Percentiles rank a stretch among this genome's conserved stretches.
Evolutionary conservation across 345 rosid genomes (phyloP).

Genomic region (Aquilaria yunnanensis): DNA sequence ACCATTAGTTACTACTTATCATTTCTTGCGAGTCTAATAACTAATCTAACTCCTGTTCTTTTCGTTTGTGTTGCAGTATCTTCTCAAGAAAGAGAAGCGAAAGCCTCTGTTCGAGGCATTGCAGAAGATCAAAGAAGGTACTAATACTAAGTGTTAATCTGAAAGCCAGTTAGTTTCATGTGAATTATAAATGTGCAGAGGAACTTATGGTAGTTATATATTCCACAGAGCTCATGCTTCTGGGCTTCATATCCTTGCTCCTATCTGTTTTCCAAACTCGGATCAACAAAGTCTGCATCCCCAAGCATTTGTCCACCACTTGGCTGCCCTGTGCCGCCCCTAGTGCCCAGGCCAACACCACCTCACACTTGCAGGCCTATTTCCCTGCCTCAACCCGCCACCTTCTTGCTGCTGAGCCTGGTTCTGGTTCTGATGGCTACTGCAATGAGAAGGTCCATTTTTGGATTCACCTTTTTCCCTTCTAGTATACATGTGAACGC

Average conservation of each 20-base stretch:
- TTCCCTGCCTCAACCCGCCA: constrained; percentile 1
- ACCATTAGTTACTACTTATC: no score
- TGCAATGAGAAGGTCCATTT: constrained; percentile 31
- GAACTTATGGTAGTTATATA: no score
- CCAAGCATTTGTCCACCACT: constrained; percentile 34
- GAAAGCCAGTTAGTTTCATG: no score
- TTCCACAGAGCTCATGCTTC: constrained; percentile 73
- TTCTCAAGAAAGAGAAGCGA: constrained; percentile 51
- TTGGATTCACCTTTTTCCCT: no score
- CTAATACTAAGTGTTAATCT: no score
- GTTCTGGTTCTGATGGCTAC: constrained; percentile 10
- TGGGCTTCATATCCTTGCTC: constrained; percentile 85
- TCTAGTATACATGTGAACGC: no score
- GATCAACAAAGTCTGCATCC: constrained; percentile 48
- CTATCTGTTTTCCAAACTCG: constrained; percentile 50
- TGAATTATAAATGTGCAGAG: no score
- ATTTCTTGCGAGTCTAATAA: no score
- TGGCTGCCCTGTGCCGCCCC: constrained; percentile 53
- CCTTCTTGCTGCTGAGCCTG: constrained; percentile 42
- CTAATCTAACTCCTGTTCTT: no score
- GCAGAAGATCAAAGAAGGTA: constrained; percentile 87
- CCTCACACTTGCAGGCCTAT: constrained; percentile 10
- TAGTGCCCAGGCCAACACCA: constrained; percentile 3
- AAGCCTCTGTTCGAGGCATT: constrained; percentile 73
- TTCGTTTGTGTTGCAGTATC: constrained; percentile 22